These are phyloP conservation scores for Parastagonospora nodorum DNA, from an alignment of 2,329 filamentous ascomycete species.

Conservation along the genomic window DNA sequence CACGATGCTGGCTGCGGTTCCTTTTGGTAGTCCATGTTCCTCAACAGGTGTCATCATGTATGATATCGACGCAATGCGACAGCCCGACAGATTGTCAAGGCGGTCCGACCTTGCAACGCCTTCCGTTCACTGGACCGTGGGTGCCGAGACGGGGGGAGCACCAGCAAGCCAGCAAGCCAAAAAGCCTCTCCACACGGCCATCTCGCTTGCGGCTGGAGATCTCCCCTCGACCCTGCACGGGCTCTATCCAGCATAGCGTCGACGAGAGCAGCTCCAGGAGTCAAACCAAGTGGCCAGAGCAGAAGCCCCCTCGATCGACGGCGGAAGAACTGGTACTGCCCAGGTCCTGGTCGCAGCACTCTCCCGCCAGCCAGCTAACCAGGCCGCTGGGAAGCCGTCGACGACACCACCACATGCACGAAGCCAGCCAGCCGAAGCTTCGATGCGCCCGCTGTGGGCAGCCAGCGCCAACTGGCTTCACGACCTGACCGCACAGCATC, in stretches of 20 bases:
- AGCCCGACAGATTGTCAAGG: neutral
- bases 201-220: neutral
- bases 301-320: neutral
- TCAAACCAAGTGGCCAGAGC: no score
- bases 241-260: neutral
- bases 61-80: neutral
- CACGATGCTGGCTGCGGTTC: constrained; percentile 10
- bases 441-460: constrained; percentile 14
- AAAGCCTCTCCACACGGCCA: neutral
- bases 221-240: neutral
- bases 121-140: no score
- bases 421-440: constrained; percentile 5
- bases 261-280: neutral
- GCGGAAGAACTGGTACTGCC: neutral
- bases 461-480: neutral
- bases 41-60: constrained; percentile 9
- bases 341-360: neutral
- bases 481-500: constrained; percentile 20
- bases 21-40: constrained; percentile 6
- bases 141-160: no score
- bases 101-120: neutral
- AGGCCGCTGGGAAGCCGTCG: constrained; percentile 1
- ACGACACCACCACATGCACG: constrained; percentile 23
- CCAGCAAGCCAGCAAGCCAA: neutral
- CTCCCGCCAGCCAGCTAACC: neutral